A percentile compares a stretch with the other conserved stretches of the same genome.
These are phyloP conservation scores for Geotrichum reessii DNA, from an alignment of 1,139 yeast species.

Conservation along the genomic window DNA sequence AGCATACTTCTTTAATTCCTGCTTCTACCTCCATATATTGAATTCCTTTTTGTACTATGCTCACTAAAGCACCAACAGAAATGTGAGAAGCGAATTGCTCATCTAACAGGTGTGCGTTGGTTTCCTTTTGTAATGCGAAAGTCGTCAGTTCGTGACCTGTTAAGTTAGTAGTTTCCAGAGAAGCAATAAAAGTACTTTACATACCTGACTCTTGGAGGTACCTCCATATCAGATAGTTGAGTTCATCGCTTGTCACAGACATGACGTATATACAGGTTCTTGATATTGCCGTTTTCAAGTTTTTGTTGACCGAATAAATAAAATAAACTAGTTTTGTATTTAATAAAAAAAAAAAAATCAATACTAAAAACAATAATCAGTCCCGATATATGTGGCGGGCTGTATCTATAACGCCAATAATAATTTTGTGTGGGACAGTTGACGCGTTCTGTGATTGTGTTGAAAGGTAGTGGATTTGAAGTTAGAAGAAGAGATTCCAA, in stretches of 20 bases:
- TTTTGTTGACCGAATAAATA: neutral
- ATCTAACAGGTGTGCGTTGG: conserved; percentile 59
- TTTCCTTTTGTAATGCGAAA: conserved; percentile 72
- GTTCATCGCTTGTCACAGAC: conserved; percentile 79
- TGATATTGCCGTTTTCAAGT: neutral
- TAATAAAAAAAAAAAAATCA: neutral
- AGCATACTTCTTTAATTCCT: conserved; percentile 38
- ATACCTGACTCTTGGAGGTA: conserved; percentile 83
- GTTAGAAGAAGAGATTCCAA: neutral
- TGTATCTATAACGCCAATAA: neutral
- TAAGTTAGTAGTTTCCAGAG: conserved; percentile 16
- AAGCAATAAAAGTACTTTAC: conserved; percentile 9
- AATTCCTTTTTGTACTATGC: conserved; percentile 79
- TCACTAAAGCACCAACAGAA: conserved; percentile 71
- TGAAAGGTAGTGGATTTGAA: neutral
- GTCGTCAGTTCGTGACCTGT: conserved; percentile 61
- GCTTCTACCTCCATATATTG: conserved; percentile 57
- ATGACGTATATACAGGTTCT: conserved; percentile 37
- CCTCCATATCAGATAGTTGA: conserved; percentile 89
- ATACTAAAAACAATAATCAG: neutral
- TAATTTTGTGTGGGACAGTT: neutral
- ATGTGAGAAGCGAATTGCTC: conserved; percentile 44
- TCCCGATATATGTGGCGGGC: neutral
- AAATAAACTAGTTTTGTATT: no score
- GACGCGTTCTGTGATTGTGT: neutral